phyloP scores from a whole-genome alignment of 495 filamentous ascomycete genomes.

The Penicillium verhagenii region DNA sequence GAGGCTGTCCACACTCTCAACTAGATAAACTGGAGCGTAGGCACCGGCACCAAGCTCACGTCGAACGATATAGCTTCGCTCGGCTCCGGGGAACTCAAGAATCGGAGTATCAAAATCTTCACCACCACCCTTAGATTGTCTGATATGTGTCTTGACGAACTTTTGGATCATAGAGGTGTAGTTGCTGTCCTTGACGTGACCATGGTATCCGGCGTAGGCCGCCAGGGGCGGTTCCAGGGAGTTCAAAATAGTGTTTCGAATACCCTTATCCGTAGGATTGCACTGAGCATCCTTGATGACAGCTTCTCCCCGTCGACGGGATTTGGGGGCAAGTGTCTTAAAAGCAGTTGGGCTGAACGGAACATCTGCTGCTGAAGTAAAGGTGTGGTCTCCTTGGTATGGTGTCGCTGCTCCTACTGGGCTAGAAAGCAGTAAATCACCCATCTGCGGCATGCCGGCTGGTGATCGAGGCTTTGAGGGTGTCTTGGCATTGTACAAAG shows the following conservation, averaged over 20 bases:
- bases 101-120: conserved; percentile 60
- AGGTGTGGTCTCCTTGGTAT: conserved; percentile 27
- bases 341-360: conserved; percentile 48
- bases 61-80: conserved; percentile 68
- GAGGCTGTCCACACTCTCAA: conserved; percentile 64
- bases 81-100: conserved; percentile 62
- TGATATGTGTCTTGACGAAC: conserved; percentile 66
- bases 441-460: conserved; percentile 19
- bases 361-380: conserved; percentile 37
- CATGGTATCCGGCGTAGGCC: conserved; percentile 74
- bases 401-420: conserved; percentile 30
- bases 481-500: conserved; percentile 66
- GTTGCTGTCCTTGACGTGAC: conserved; percentile 58
- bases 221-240: conserved; percentile 67
- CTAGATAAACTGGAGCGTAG: conserved; percentile 91
- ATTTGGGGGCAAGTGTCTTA: conserved; percentile 36
- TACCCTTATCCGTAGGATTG: conserved; percentile 77
- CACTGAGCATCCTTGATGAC: conserved; percentile 80
- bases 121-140: conserved; percentile 54
- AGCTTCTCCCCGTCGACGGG: conserved; percentile 41
- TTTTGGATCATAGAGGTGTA: conserved; percentile 73
- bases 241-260: conserved; percentile 71
- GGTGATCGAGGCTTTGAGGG: conserved; percentile 54
- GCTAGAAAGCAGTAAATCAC: conserved; percentile 35
- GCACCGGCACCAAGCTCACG: conserved; percentile 91